Evolutionary conservation across 306 rosid genomes (phyloP), one percentile per base, ranked within the genome.

Genomic region (Alnus rubra): DNA sequence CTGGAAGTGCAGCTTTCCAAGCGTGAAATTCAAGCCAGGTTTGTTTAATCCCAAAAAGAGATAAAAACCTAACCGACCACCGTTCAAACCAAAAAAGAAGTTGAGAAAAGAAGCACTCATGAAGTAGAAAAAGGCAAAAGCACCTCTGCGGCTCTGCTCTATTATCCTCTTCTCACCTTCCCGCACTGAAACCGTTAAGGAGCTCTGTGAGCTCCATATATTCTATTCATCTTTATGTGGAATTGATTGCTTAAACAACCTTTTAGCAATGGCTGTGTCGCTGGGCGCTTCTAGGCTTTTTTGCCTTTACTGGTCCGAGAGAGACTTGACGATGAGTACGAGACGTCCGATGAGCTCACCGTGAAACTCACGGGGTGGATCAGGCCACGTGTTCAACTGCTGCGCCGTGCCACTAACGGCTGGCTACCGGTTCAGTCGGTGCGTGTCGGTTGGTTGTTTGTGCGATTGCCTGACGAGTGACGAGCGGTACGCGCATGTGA

Each of bases 11-110:
- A 48, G 77, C 87, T 77, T 82, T 82, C 42, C 62, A 81, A 79
- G 93, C 94, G 89, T 88, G 89, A 89, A 77, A 78, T 75, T 49
- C 73, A 90, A 89, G 92, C 91, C 59, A 82, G 69, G 7, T 45
- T 88, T 80, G 48, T 71, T 88, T 76, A 45, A 70, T 63, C 64
- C 44, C 45, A 65, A 73, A 71, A 60, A 14, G 63, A 69, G 28
- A 49, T 9, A 33, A 77, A 77, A 37, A 49, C 15, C 44, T 56
- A 31, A 75, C 85, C 87, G 84, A 87, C 89, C 88, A 71, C 79
- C 73, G 64, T 89, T 89, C 88, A 80, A 87, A 82, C 64, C 80
- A 81, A 87, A 80, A 52, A 80, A 51, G 23, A 56, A 50, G 47
- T 30, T 59, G 47, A 16, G 44, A 78, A 80, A 79, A 39, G n/a